Conservation (phyloP, 2,329 filamentous ascomycete genomes). For the Fusarium gaditjirri region DNA sequence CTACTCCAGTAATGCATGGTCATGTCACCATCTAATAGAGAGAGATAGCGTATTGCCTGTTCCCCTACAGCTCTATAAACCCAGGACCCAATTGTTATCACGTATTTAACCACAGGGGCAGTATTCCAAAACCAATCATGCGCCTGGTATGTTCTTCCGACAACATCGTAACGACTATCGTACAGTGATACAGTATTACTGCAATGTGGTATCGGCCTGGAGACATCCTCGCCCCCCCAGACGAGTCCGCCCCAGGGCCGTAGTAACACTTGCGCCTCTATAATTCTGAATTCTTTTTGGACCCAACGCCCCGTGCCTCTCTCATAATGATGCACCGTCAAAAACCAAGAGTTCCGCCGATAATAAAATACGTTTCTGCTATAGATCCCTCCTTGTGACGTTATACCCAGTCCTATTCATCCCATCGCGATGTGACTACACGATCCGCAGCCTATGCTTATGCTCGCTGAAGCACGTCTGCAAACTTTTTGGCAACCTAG, state of each 20-base stretch:
- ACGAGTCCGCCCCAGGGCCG: conserved; percentile 33
- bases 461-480: conserved; percentile 49
- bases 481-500: conserved; percentile 53
- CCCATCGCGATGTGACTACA: conserved; percentile 1
- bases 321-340: conserved; percentile 37
- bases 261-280: conserved; percentile 41
- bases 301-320: conserved; percentile 39
- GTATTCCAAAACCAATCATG: conserved; percentile 37
- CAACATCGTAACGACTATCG: conserved; percentile 48
- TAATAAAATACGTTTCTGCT: conserved; percentile 25
- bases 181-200: conserved; percentile 54
- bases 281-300: conserved; percentile 44
- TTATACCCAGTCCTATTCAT: conserved; percentile 18
- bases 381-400: conserved; percentile 30
- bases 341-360: conserved; percentile 39
- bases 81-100: neutral
- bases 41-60: neutral
- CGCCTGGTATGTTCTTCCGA: conserved; percentile 43
- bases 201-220: conserved; percentile 33
- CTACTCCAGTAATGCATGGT: conserved; percentile 51
- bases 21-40: conserved; percentile 42
- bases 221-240: conserved; percentile 41
- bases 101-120: conserved; percentile 1
- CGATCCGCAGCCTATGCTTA: conserved; percentile 42
- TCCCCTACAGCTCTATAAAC: neutral